Evolutionary conservation across 148 eudicot genomes (phyloP).

Genomic region (Chenopodium formosanum): DNA sequence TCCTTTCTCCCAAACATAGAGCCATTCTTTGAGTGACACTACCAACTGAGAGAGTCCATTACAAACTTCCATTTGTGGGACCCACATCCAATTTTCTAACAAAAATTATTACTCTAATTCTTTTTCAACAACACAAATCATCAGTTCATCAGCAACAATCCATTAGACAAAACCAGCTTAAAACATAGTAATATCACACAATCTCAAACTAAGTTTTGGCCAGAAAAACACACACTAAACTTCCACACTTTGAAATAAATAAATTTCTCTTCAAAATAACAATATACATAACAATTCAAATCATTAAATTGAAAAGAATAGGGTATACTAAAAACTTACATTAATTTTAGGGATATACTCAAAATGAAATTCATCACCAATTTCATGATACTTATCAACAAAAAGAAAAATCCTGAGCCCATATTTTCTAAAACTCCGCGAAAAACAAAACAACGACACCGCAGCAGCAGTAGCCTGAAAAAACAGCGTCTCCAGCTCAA

Average conservation of each 20-base stretch:
- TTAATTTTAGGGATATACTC: slow-evolving; percentile 25
- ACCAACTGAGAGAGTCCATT: too few species aligned
- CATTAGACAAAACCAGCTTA: too few species aligned
- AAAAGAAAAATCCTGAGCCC: slow-evolving; percentile 69
- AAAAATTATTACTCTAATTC: too few species aligned
- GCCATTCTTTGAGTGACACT: too few species aligned
- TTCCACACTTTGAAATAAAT: neutral
- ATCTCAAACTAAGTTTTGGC: neutral
- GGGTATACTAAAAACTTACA: slow-evolving; percentile 18
- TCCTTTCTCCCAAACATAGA: too few species aligned
- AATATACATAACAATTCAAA: neutral
- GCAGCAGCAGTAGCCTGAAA: slow-evolving; percentile 60
- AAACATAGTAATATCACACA: neutral
- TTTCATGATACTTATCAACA: slow-evolving; percentile 58
- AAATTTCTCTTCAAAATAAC: neutral
- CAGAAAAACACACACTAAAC: neutral
- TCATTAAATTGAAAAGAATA: neutral
- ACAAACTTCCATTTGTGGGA: too few species aligned
- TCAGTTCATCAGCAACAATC: too few species aligned
- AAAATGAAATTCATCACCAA: slow-evolving; percentile 39
- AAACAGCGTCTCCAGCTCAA: slow-evolving; percentile 58
- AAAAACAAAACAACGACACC: slow-evolving; percentile 55
- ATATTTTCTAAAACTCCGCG: slow-evolving; percentile 61
- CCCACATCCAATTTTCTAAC: too few species aligned
- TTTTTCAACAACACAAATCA: too few species aligned